Evolutionary conservation across 2,329 filamentous ascomycete genomes (phyloP), one percentile per base, ranked within the genome.

Genomic region (Neodidymelliopsis sp.): DNA sequence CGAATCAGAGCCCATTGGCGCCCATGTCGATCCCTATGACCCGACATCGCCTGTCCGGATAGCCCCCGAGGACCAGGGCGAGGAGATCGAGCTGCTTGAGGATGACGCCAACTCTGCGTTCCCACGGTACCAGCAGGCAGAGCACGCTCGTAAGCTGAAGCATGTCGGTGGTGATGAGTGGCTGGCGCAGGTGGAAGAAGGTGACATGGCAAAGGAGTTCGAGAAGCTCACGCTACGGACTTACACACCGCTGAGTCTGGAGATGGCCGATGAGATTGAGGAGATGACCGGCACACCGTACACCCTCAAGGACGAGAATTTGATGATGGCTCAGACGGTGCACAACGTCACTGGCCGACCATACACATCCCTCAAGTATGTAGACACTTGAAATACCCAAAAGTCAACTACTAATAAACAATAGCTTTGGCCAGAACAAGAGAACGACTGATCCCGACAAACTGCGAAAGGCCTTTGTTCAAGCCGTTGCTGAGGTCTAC

Each of bases 401-500:
- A 2, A 2, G 18, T n/a, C 8, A 30, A 10, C n/a, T n/a, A n/a
- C 46, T 49, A 22, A 49, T 25, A 4, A 16, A 9, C 6, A 7
- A 22, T 27, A 66, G 63, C 47, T 69, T 67, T 36, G 68, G 65
- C 23, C 49, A 61, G 22, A 42, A 56, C 20, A 50, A 48, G 35
- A 60, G 59, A 16, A 45, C 53, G 11, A 53, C 51, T 4, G 53
- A 54, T 12, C 33, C 52, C 6, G 33, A 49, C 12, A 49, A 61
- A 9, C 55, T 70, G 12, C 61, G 61, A 34, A 69, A 63, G 31
- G 74, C 79, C 23, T 75, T 86, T 29, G 81, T 82, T 53, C 78
- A 81, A 53, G 79, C 83, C 4, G 72, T 82, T 9, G 78, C 85
- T 4, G 84, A 87, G 62, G 69, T 83, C 4, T 77, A 79, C 51